Base-by-base conservation (phyloP, 2,329 filamentous ascomycete genomes). In the Blumeriella jaapii region DNA sequence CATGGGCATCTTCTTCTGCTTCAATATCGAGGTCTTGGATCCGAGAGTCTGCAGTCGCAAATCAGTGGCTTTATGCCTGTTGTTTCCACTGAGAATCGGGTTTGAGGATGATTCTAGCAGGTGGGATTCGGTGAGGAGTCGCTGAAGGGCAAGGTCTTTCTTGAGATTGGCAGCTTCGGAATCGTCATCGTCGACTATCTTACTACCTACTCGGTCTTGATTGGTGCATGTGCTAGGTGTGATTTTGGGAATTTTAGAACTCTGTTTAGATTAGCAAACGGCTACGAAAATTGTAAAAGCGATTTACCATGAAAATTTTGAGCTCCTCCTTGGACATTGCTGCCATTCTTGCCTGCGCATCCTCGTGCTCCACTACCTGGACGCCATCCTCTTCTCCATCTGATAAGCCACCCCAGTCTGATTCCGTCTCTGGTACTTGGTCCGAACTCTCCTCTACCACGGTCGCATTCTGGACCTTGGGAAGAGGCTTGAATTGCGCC, bases 121-220 rank as follows among this genome's bases (percentile, higher is more conserved):
- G 60, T 94, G 86, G 0, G 87, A 95, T 66, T 98, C 91, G 48
- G 79, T 71, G 39, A 98, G 74, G 25, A 98, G 75, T 29, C 86
- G 79, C 58, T 95, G 89, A 10, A 98, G 75, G 24, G 84, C 87
- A 35, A 94, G 75, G 58, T 96, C 91, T 58, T 95, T 87, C 56
- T 87, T 86, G 12, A 96, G 69, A 42, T 93, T 81, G 8, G 63
- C 58, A 15, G 65, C 58, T 54, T 80, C 76, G 12, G 70, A 70
- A 44, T 67, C 67, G 33, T 69, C 69, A 53, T 79, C 71, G 18
- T 65, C 59, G 22, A 49, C 50, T 36, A 50, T 57, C 38, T 46
- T 50, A 13, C 34, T 32, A 7, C 41, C 39, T n/a, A 29, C 38
- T 28, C 44, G 45, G 7, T 44, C 38, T 38, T 55, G 46, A 11